Base-by-base conservation (phyloP, 1,139 yeast species). In the Nakaseomyces nivariensis region DNA sequence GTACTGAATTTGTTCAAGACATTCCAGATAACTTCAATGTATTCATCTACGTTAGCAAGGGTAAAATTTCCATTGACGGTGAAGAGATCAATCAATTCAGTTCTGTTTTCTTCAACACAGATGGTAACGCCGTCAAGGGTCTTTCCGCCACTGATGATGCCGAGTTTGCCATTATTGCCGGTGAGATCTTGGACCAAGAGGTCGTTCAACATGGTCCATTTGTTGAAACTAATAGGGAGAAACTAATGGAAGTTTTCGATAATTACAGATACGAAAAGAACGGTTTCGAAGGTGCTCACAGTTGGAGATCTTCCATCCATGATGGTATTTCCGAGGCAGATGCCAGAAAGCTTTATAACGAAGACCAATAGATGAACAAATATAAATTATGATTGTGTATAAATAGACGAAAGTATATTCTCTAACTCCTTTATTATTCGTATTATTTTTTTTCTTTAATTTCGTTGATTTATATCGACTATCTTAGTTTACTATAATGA, bases 141-240 rank as follows among this genome's bases (percentile, higher is more conserved):
- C 66, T 66, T 24, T 78, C 78, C 54, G 60, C 63, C 26, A 61
- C 68, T 52, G 60, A 59, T 31, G 55, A 58, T 29, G 63, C 75
- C 36, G 67, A 70, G 54, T 81, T 89, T 58, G 79, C 85, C 3
- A 59, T 89, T 33, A 72, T 88, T 54, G 95, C 89, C 34, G 97
- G 96, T 47, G 71, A 86, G 66, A 77, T 78, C 40, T 72, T 88
- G 53, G 78, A 86, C 58, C 97, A 89, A 70, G 78, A 80, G 17
- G 76, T 85, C 49, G 85, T 86, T 40, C 96, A 89, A 65, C 85
- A 88, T 62, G 97, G 97, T 24, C 47, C 47, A 10, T 88, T 88
- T 64, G 61, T 59, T n/a, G 92, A 87, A 54, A 78, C 83, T 6
- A 70, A 83, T 25, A 72, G 73, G 52, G 81, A 77, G 45, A 77